Evolutionary conservation across 2,329 filamentous ascomycete species (phyloP).

Genomic region (Diaporthe longicolla): DNA sequence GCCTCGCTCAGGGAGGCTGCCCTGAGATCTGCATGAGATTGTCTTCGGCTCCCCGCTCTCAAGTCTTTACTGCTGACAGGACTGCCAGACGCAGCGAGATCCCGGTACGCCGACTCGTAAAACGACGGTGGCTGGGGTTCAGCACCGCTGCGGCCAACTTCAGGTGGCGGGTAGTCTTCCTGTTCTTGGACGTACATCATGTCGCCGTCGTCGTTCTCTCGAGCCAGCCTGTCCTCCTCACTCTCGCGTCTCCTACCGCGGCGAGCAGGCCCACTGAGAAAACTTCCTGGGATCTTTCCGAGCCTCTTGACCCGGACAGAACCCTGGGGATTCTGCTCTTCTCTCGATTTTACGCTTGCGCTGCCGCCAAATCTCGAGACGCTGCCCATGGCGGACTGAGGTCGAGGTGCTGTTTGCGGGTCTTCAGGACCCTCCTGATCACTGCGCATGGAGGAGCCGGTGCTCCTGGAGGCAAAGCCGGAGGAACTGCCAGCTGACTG

Average conservation of each 20-base stretch:
- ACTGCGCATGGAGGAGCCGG: slow-evolving; percentile 54
- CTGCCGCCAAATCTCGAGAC: slow-evolving; percentile 67
- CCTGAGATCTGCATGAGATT: slow-evolving; percentile 55
- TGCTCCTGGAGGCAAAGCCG: slow-evolving; percentile 48
- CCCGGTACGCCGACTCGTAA: slow-evolving; percentile 59
- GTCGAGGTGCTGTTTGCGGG: slow-evolving; percentile 64
- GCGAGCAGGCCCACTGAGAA: slow-evolving; percentile 84
- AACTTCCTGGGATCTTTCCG: slow-evolving; percentile 81
- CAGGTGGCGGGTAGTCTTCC: slow-evolving; percentile 56
- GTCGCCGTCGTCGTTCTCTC: slow-evolving; percentile 58
- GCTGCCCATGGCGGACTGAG: slow-evolving; percentile 64
- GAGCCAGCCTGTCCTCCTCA: slow-evolving; percentile 68
- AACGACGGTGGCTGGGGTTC: slow-evolving; percentile 59
- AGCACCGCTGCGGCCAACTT: slow-evolving; percentile 54
- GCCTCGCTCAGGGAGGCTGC: slow-evolving; percentile 51
- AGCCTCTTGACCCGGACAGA: slow-evolving; percentile 85
- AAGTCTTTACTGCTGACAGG: slow-evolving; percentile 66
- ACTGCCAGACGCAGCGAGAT: slow-evolving; percentile 70
- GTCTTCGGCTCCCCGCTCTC: slow-evolving; percentile 58
- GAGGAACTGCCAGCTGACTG: slow-evolving; percentile 56
- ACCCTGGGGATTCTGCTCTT: slow-evolving; percentile 76
- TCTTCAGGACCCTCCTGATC: slow-evolving; percentile 64
- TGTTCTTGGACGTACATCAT: slow-evolving; percentile 58
- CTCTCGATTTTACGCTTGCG: slow-evolving; percentile 67
- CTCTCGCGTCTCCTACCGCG: slow-evolving; percentile 78